Evolutionary conservation across 306 rosid genomes (phyloP).

Genomic region (Datisca glomerata): DNA sequence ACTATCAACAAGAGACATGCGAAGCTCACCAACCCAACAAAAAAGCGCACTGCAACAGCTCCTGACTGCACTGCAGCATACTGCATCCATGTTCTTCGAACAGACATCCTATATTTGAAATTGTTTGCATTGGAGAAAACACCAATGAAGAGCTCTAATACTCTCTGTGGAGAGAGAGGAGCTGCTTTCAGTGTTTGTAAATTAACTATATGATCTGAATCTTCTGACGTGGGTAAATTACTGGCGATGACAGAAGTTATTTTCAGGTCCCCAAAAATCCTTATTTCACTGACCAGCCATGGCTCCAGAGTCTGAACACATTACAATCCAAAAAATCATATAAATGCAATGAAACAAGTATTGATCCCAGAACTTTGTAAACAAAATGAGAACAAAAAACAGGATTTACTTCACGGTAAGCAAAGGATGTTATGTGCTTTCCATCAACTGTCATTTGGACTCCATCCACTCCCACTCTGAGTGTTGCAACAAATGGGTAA

Average conservation of each 20-base stretch:
- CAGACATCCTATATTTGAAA: constrained; percentile 93
- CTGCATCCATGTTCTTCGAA: constrained; percentile 99
- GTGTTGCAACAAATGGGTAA: constrained; percentile 89
- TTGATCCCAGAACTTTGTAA: constrained; percentile 8
- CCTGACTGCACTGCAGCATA: constrained; percentile 63
- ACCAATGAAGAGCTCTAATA: constrained; percentile 72
- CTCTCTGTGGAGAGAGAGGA: constrained; percentile 34
- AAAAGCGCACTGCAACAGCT: constrained; percentile 71
- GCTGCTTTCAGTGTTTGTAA: constrained; percentile 57
- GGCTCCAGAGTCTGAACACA: constrained; percentile 82
- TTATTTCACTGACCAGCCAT: constrained; percentile 85
- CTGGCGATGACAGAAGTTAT: constrained; percentile 80
- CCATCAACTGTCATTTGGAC: constrained; percentile 99
- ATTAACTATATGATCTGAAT: constrained; percentile 73
- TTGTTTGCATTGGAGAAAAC: constrained; percentile 98
- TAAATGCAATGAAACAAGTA: constrained; percentile 12
- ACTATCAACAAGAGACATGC: constrained; percentile 6
- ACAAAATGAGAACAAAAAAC: constrained; percentile 3
- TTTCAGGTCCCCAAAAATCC: constrained; percentile 74
- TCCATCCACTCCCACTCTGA: constrained; percentile 94
- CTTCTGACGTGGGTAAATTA: constrained; percentile 95
- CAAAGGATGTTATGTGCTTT: constrained; percentile 86
- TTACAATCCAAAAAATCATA: constrained; percentile 23
- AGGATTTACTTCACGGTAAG: constrained; percentile 70
- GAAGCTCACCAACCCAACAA: constrained; percentile 93